Conservation (phyloP, 306 rosid species). For the Gastrolobium bilobum region DNA sequence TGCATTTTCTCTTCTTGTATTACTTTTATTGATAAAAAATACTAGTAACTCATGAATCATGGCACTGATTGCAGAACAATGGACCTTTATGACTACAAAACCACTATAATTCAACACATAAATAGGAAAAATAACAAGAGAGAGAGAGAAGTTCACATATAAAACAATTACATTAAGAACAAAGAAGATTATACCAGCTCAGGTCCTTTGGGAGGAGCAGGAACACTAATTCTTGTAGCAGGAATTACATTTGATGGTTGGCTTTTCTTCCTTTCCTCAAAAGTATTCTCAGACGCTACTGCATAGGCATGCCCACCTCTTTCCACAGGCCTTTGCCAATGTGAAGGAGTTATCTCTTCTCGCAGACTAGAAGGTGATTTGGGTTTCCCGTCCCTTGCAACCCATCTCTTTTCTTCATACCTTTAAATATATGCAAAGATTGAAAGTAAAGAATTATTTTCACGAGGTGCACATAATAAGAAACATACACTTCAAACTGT, state of each 20-base stretch:
- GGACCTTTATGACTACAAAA: constrained; percentile 2
- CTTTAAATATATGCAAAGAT: constrained; percentile 58
- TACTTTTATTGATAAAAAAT: constrained; percentile 1
- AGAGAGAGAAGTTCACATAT: background rate
- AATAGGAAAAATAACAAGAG: constrained; percentile 7
- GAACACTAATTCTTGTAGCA: constrained; percentile 68
- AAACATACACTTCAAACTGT: constrained; percentile 35
- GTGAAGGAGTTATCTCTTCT: constrained; percentile 72
- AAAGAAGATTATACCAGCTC: constrained; percentile 62
- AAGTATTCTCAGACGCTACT: constrained; percentile 64
- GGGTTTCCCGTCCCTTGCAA: constrained; percentile 72
- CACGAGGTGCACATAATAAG: constrained; percentile 32
- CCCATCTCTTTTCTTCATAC: constrained; percentile 99
- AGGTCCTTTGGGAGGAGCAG: constrained; percentile 85
- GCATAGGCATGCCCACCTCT: constrained; percentile 64
- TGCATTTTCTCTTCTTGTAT: constrained; percentile 11
- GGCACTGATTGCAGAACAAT: constrained; percentile 10
- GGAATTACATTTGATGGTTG: constrained; percentile 63
- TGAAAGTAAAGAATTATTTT: constrained; percentile 40
- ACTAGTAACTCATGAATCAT: constrained; percentile 27
- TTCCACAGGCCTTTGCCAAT: constrained; percentile 77
- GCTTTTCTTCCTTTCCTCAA: constrained; percentile 72
- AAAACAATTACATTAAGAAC: background rate
- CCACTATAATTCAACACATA: constrained; percentile 11
- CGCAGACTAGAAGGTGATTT: constrained; percentile 73